phyloP scores from a whole-genome alignment of 2,329 filamentous ascomycete genomes.

The Pyrenochaeta sp. region DNA sequence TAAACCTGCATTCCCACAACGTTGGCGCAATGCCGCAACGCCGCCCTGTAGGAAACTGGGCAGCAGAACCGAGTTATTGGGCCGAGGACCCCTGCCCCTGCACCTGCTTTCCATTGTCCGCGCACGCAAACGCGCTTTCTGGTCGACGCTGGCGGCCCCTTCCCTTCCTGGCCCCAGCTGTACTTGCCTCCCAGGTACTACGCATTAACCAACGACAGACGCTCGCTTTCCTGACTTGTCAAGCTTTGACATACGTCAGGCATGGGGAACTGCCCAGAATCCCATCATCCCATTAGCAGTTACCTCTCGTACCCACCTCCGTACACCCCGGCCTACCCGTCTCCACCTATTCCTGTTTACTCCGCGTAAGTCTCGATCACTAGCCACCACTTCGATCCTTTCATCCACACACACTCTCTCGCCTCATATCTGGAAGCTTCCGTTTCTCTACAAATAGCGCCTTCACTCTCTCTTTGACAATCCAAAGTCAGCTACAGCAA shows the following conservation, averaged over 20 bases:
- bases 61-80: conserved; percentile 26
- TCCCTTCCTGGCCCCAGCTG: not conserved
- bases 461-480: conserved; percentile 23
- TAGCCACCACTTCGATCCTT: conserved; percentile 33
- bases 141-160: not conserved
- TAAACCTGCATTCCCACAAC: conserved; percentile 9
- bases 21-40: conserved; percentile 8
- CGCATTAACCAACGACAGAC: conserved; percentile 9
- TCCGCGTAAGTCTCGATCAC: conserved; percentile 32
- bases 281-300: conserved; percentile 23
- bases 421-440: conserved; percentile 23
- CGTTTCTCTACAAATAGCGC: conserved; percentile 29
- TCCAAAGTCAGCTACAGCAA: conserved; percentile 9
- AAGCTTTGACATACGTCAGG: conserved; percentile 22
- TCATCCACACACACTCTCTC: conserved; percentile 13
- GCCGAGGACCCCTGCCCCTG: conserved; percentile 12
- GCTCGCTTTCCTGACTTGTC: conserved; percentile 1
- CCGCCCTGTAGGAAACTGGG: conserved; percentile 19
- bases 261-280: conserved; percentile 29
- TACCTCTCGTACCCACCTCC: conserved; percentile 5
- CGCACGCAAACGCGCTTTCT: conserved; percentile 16
- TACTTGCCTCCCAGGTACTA: not conserved
- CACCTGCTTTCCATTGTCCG: conserved; percentile 12
- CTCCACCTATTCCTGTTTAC: conserved; percentile 35
- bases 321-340: conserved; percentile 20